These are phyloP conservation scores for Claviceps sp. DNA, from an alignment of 2,329 filamentous ascomycete species.

Conservation along the genomic window DNA sequence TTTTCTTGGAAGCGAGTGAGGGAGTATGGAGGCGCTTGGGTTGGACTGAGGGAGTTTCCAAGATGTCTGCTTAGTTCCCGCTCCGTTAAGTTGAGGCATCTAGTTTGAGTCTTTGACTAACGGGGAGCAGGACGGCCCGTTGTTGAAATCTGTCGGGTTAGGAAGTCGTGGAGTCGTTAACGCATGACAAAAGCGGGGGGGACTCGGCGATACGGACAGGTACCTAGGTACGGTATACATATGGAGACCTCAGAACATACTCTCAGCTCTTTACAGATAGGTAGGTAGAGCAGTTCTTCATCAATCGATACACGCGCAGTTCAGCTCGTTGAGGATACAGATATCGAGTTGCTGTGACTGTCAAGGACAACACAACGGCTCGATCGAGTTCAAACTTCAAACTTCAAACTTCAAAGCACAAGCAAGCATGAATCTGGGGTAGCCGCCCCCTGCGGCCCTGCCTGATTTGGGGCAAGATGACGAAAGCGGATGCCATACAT, in stretches of 20 bases:
- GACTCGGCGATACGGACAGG: no score
- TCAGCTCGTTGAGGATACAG: no score
- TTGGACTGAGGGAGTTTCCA: neutral
- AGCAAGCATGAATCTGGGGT: neutral
- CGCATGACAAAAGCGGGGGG: neutral
- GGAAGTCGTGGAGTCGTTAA: neutral
- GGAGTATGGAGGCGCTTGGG: neutral
- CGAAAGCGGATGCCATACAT: neutral
- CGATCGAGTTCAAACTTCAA: neutral
- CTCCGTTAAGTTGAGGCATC: neutral
- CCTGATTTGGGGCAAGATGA: neutral
- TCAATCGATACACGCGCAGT: no score
- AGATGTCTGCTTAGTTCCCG: neutral
- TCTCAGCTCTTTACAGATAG: no score
- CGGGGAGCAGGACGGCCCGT: neutral
- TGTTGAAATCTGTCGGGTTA: neutral
- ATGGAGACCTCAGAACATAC: no score
- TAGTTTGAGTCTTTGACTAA: no score
- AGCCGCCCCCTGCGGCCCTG: neutral
- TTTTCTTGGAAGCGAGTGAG: neutral
- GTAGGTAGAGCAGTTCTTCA: no score
- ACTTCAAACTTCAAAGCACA: neutral
- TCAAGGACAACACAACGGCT: no score
- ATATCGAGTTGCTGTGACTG: no score
- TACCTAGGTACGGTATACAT: no score